phyloP scores from a whole-genome alignment of 2,329 filamentous ascomycete species.

The Phaeoacremonium minimum region DNA sequence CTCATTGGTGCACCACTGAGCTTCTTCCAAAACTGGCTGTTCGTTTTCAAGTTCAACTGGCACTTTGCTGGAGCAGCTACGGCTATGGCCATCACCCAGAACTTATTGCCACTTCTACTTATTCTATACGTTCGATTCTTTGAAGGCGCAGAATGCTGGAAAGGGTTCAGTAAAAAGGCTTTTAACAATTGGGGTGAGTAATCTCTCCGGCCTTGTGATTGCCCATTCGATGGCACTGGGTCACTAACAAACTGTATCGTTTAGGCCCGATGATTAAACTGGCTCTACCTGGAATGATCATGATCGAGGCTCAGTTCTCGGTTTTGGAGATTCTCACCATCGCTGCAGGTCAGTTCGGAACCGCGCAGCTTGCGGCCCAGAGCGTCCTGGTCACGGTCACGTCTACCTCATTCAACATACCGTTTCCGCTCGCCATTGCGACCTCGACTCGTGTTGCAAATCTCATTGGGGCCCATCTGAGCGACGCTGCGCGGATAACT shows the following conservation, averaged over 20 bases:
- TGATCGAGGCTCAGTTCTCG: conserved; percentile 59
- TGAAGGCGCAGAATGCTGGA: conserved; percentile 77
- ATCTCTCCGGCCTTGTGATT: not conserved
- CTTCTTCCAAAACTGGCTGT: conserved; percentile 68
- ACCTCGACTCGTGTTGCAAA: conserved; percentile 69
- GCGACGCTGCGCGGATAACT: conserved; percentile 59
- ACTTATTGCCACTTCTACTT: conserved; percentile 70
- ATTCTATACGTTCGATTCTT: conserved; percentile 74
- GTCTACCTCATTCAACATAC: conserved; percentile 66
- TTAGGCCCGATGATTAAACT: conserved; percentile 66
- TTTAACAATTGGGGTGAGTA: conserved; percentile 22
- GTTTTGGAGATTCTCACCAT: conserved; percentile 62
- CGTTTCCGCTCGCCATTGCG: conserved; percentile 69
- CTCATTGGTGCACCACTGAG: conserved; percentile 59
- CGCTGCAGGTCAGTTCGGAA: conserved; percentile 60
- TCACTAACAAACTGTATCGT: conserved; percentile 4
- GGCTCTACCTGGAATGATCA: conserved; percentile 65
- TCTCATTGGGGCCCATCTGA: conserved; percentile 65
- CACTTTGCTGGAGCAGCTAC: conserved; percentile 80
- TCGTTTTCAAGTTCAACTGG: conserved; percentile 67
- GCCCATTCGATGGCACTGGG: not conserved
- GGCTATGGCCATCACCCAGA: conserved; percentile 75
- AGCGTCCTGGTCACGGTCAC: conserved; percentile 62
- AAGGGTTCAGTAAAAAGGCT: conserved; percentile 60
- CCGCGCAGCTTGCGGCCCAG: conserved; percentile 65